Percentiles rank a stretch among this genome's conserved stretches.
phyloP scores from a whole-genome alignment of 1,284 basidiomycete species.

The Tilletiaria anomala region DNA sequence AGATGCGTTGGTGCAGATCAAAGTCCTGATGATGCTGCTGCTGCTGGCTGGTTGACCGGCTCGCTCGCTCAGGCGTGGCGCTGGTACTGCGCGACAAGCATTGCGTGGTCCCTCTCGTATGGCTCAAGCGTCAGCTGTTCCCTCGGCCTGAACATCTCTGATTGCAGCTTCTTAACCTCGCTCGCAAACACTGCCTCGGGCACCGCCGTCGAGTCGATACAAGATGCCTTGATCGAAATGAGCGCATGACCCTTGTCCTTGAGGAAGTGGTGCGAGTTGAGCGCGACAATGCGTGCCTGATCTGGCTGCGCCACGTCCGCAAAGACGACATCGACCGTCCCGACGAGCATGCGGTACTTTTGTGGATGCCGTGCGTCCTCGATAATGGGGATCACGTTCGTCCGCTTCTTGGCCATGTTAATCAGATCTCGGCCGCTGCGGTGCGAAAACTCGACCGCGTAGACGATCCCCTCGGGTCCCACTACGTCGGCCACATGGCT shows the following conservation, averaged over 20 bases:
- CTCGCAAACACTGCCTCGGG: slow-evolving; percentile 78
- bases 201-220: slow-evolving; percentile 87
- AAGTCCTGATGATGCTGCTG: too few species aligned
- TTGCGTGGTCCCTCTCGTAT: slow-evolving; percentile 40
- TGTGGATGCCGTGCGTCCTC: slow-evolving; percentile 83
- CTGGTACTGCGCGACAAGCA: slow-evolving; percentile 37
- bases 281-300: slow-evolving; percentile 65
- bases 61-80: slow-evolving; percentile 13
- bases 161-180: slow-evolving; percentile 71
- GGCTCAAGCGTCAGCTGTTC: slow-evolving; percentile 65
- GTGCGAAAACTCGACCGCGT: slow-evolving; percentile 95
- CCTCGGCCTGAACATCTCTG: slow-evolving; percentile 64
- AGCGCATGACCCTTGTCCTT: slow-evolving; percentile 84
- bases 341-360: slow-evolving; percentile 38
- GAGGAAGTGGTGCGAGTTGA: slow-evolving; percentile 91
- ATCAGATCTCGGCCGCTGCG: slow-evolving; percentile 94
- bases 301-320: slow-evolving; percentile 97
- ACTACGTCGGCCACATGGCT: slow-evolving; percentile 98
- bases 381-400: slow-evolving; percentile 96
- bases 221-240: slow-evolving; percentile 98
- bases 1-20: too few species aligned
- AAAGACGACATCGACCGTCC: slow-evolving; percentile 46
- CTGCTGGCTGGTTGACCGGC: too few species aligned
- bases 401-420: slow-evolving; percentile 98
- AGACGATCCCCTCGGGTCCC: slow-evolving; percentile 89